A percentile compares a stretch with the other conserved stretches of the same genome.
Evolutionary conservation across 176 grass and related monocot species (phyloP).

Genomic region (Oryza glumipatula): DNA sequence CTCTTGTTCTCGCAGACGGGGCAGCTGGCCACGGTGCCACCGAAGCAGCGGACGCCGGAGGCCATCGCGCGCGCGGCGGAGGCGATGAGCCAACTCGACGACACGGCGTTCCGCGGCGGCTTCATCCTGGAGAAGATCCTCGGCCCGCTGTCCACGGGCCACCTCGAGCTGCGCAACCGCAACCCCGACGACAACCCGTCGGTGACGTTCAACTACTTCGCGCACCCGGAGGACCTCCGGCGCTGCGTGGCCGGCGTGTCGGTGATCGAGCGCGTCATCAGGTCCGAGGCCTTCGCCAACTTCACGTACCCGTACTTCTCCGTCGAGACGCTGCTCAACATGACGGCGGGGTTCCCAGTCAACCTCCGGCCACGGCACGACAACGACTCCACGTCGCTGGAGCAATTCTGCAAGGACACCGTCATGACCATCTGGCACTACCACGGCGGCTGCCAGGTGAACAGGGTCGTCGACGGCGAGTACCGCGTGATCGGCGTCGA

Average conservation of each 20-base stretch:
- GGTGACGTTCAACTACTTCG: conserved; percentile 98
- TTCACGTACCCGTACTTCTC: conserved; percentile 58
- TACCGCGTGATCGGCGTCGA: conserved; percentile 65
- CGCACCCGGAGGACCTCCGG: conserved; percentile 66
- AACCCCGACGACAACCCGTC: conserved; percentile 76
- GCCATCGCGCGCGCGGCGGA: conserved; percentile 60
- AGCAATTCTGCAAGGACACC: conserved; percentile 85
- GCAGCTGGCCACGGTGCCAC: conserved; percentile 68
- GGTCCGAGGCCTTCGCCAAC: conserved; percentile 48
- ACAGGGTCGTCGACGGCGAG: conserved; percentile 72
- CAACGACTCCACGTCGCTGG: conserved; percentile 60
- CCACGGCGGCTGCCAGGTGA: conserved; percentile 81
- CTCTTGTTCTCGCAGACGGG: conserved; percentile 52
- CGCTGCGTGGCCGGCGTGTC: conserved; percentile 64
- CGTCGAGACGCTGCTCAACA: conserved; percentile 50
- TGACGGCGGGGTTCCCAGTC: conserved; percentile 58
- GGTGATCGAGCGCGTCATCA: conserved; percentile 63
- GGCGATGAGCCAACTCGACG: conserved; percentile 50
- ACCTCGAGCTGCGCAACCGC: conserved; percentile 65
- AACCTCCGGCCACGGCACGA: conserved; percentile 69
- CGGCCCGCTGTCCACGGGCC: conserved; percentile 72
- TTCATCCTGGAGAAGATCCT: conserved; percentile 85
- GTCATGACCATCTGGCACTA: conserved; percentile 95
- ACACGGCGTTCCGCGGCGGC: conserved; percentile 61
- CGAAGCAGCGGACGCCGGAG: conserved; percentile 76